Evolutionary conservation across 106 monocot species (phyloP).

Genomic region (Cymbidium sinense): DNA sequence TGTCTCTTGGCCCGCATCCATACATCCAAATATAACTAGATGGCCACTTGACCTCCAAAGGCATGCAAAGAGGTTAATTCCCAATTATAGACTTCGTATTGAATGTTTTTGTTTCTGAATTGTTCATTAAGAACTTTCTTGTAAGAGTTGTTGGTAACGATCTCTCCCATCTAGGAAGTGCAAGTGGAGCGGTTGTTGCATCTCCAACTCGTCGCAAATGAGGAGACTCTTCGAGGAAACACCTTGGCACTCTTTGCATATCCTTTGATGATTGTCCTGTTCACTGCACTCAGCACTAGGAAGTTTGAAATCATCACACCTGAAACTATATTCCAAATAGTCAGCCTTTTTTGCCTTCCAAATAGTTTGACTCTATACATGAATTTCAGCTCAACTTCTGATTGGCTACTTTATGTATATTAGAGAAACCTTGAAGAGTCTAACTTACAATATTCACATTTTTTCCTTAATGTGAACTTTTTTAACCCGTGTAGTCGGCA

Average conservation of each 20-base stretch:
- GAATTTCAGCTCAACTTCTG: slow-evolving; percentile 88
- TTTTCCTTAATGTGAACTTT: slow-evolving; percentile 71
- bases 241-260: slow-evolving; percentile 72
- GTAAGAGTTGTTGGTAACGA: slow-evolving; percentile 94
- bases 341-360: slow-evolving; percentile 62
- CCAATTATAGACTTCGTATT: background rate
- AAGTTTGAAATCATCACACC: slow-evolving; percentile 89
- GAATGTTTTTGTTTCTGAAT: background rate
- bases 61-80: background rate
- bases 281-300: slow-evolving; percentile 50
- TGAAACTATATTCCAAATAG: slow-evolving; percentile 87
- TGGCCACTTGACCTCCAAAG: background rate
- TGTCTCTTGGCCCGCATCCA: too few relatives aligned
- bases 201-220: slow-evolving; percentile 88
- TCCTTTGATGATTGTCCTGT: slow-evolving; percentile 57
- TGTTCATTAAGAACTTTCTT: slow-evolving; percentile 69
- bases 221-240: slow-evolving; percentile 66
- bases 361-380: slow-evolving; percentile 63
- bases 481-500: slow-evolving; percentile 81
- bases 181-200: slow-evolving; percentile 74
- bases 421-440: slow-evolving; percentile 63
- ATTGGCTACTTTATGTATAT: slow-evolving; percentile 98
- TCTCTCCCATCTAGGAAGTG: slow-evolving; percentile 72
- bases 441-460: slow-evolving; percentile 73
- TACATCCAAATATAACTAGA: too few relatives aligned